These are phyloP conservation scores for Prunus mume DNA, from an alignment of 306 rosid species.

Conservation along the genomic window DNA sequence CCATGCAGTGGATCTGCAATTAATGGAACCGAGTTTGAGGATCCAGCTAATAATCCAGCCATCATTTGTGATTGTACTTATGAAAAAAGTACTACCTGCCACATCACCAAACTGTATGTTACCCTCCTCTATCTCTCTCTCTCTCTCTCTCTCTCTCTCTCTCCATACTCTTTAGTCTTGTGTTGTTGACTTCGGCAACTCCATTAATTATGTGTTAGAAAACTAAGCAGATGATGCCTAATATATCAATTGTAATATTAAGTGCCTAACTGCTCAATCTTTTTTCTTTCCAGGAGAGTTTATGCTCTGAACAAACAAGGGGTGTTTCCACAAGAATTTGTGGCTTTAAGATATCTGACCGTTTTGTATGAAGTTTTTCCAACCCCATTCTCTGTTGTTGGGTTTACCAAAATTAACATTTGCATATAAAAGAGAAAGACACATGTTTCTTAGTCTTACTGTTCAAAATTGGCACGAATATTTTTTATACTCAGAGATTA, in stretches of 20 bases:
- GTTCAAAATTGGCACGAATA: background rate
- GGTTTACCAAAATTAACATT: background rate
- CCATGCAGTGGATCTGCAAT: constrained; percentile 28
- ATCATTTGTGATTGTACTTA: constrained; percentile 21
- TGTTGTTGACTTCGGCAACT: too few species aligned
- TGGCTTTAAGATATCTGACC: constrained; percentile 16
- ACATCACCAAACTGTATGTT: constrained; percentile 28
- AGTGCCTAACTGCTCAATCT: background rate
- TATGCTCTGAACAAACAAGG: background rate
- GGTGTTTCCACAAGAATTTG: constrained; percentile 17
- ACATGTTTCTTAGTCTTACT: background rate
- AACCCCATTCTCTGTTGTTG: background rate
- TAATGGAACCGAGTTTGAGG: background rate
- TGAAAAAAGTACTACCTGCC: constrained; percentile 9
- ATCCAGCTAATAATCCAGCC: background rate
- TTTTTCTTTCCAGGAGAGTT: constrained; percentile 20
- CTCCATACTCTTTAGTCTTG: too few species aligned
- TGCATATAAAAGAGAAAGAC: background rate
- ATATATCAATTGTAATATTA: too few species aligned
- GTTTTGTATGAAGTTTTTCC: constrained; percentile 11
- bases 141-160: background rate
- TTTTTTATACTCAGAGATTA: background rate
- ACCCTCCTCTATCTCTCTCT: background rate
- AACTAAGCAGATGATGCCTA: too few species aligned
- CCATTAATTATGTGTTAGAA: too few species aligned